Evolutionary conservation across 1,139 yeast genomes (phyloP).

Genomic region (Lodderomyces theae): DNA sequence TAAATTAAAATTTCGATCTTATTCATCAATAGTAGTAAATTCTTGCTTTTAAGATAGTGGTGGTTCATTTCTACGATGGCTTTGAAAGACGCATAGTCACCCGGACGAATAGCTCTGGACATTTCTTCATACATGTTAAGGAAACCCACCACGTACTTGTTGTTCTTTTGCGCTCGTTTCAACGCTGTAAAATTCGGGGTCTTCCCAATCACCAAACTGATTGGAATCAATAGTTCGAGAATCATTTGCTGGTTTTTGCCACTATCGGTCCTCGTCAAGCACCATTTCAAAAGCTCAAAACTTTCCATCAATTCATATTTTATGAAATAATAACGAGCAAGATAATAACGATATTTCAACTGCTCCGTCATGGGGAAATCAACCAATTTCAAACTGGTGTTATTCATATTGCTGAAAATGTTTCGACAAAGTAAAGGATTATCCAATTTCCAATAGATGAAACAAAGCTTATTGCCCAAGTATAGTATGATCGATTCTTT

Average conservation of each 20-base stretch:
- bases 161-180: constrained; percentile 5
- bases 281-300: constrained; percentile 61
- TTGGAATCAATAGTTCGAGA: constrained; percentile 52
- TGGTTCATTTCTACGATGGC: constrained; percentile 28
- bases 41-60: constrained; percentile 33
- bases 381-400: constrained; percentile 48
- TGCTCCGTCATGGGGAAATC: constrained; percentile 50
- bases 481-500: constrained; percentile 55
- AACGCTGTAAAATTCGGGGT: constrained; percentile 35
- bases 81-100: constrained; percentile 39
- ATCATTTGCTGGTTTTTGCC: constrained; percentile 24
- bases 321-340: constrained; percentile 63
- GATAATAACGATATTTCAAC: constrained; percentile 63
- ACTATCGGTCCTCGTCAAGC: constrained; percentile 36
- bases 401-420: constrained; percentile 71
- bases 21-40: constrained; percentile 27
- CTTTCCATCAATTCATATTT: constrained; percentile 58
- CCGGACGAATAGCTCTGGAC: constrained; percentile 33
- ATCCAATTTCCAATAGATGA: constrained; percentile 57
- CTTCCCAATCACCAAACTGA: constrained; percentile 53
- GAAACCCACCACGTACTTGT: constrained; percentile 17
- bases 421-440: constrained; percentile 71
- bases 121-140: constrained; percentile 36
- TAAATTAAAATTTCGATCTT: constrained; percentile 42
- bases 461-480: constrained; percentile 58